Conservation (phyloP, 1,284 basidiomycete species). For the Phellopilus nigrolimitatus region DNA sequence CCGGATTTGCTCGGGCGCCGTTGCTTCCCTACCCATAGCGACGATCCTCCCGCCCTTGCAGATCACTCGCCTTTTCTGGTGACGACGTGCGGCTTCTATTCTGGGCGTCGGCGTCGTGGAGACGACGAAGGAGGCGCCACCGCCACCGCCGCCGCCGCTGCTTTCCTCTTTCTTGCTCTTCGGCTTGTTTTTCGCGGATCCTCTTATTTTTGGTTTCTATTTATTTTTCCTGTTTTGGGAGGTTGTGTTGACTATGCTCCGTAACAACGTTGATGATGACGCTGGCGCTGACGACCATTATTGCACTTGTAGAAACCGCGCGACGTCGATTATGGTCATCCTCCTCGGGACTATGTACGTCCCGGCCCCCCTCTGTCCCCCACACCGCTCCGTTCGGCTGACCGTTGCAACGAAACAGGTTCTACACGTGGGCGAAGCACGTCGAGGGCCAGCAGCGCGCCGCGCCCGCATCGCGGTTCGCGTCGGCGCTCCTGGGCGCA, state of each 20-base stretch:
- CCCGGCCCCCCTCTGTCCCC: neutral
- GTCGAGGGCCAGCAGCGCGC: conserved; percentile 12
- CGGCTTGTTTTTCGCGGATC: neutral
- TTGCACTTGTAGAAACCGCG: conserved; percentile 45
- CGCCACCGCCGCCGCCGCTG: neutral
- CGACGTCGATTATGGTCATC: conserved; percentile 56
- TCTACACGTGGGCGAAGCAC: conserved; percentile 21
- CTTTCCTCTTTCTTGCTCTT: neutral
- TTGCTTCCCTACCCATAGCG: no score
- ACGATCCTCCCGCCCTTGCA: no score
- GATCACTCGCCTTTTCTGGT: no score
- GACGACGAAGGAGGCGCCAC: neutral
- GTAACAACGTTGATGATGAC: no score
- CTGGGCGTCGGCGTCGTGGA: neutral
- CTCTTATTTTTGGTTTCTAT: neutral
- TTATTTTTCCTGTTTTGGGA: neutral
- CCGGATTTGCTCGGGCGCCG: no score
- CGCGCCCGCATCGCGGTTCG: neutral
- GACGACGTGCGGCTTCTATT: neutral
- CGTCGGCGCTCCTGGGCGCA: neutral
- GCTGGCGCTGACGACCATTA: conserved; percentile 7
- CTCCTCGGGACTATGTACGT: conserved; percentile 54
- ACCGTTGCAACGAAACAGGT: neutral
- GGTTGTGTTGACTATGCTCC: no score
- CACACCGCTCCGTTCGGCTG: neutral